Evolutionary conservation across 2,329 filamentous ascomycete species (phyloP).

Genomic region (Ophiostoma novo-ulmi): DNA sequence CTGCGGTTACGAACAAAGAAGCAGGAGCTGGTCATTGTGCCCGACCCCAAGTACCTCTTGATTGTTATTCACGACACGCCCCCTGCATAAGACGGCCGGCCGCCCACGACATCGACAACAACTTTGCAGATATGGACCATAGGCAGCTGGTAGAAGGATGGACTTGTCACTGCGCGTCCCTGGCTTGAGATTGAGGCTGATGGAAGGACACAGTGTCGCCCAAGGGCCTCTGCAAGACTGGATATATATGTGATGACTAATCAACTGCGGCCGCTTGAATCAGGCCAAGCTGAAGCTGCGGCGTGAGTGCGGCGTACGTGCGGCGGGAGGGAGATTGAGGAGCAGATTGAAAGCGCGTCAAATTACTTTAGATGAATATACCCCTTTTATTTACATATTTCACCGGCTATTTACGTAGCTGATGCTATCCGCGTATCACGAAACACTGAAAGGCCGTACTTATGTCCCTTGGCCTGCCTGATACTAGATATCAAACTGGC

Average conservation of each 20-base stretch:
- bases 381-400: background rate
- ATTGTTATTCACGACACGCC: constrained; percentile 80
- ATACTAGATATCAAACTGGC: too few species aligned
- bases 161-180: background rate
- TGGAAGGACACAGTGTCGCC: background rate
- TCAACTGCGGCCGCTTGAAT: too few species aligned
- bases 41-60: constrained; percentile 71
- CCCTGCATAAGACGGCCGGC: constrained; percentile 44
- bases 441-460: too few species aligned
- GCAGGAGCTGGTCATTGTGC: constrained; percentile 78
- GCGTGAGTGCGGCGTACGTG: too few species aligned
- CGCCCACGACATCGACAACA: background rate
- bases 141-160: background rate
- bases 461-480: too few species aligned
- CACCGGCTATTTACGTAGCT: background rate
- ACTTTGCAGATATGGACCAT: background rate
- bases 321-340: too few species aligned
- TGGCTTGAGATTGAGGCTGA: too few species aligned
- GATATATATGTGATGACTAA: background rate
- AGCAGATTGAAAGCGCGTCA: background rate
- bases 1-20: constrained; percentile 75
- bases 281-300: too few species aligned
- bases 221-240: too few species aligned
- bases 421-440: background rate
- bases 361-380: background rate